Base-by-base conservation (phyloP, 2,329 filamentous ascomycete species). In the Aspergillus brunneoviolaceus region DNA sequence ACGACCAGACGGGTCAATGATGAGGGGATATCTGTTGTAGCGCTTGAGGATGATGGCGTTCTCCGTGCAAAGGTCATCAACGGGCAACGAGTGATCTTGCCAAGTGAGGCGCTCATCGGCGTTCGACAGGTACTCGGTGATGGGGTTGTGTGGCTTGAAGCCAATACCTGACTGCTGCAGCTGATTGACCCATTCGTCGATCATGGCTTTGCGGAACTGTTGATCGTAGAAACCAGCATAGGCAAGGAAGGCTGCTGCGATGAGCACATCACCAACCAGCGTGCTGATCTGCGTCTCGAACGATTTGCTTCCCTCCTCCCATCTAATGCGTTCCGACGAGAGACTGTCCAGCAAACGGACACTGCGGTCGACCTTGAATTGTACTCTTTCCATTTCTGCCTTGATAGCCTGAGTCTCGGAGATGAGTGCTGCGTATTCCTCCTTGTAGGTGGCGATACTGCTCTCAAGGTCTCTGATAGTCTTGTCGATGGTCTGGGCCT, bases 241-340 rank as follows among this genome's bases (percentile, higher is more conserved):
- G 14, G 96, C 95, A 64, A 99, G 83, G 84, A 98, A 98, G 9
- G 94, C 96, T 5, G 96, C 92, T n/a, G 95, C 95, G 54, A 97
- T 89, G 62, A 99, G 84, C 53, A 97, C 94, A 72, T 99, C 95
- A 63, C 95, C 95, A 42, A 99, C 91, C 55, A 99, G 87, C 2
- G 95, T 99, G 76, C 91, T 90, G 74, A 99, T 98, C 74, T 99
- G 95, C 2, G 93, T 96, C 76, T 98, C 94, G 74, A 99, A 99
- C 0, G 94, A 97, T 79, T 90, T 96, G 84, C 95, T 99, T 68
- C 93, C 93, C 71, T 94, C 91, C 72, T 99, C 95, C 95, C 95
- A 99, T 72, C 95, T 89, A 45, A 85, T 86, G 76, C 94, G 87
- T 80, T 99, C 95, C 4, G 94, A 97, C 9, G 95, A 96, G 67